Evolutionary conservation across 83 land plant genomes (phyloP), one percentile per base, ranked within the genome.

Genomic region (Isoetes engelmannii): DNA sequence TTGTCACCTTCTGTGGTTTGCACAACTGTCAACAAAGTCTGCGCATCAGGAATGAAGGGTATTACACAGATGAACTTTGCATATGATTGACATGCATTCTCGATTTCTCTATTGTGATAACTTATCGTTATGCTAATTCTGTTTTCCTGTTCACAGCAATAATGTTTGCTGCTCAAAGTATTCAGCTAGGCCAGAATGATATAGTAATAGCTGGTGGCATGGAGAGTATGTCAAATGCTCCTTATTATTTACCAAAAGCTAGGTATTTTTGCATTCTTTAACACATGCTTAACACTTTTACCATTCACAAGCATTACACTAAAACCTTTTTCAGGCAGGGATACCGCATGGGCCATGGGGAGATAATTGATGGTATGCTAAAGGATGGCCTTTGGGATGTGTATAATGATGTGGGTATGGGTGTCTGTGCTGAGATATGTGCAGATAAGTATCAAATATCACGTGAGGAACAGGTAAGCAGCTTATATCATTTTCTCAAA

Each of bases 41-140:
- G 98, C 74, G 82, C 98, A 7, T 94, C 98, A 6, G 98, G 98
- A 47, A 81, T 94, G 92, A 94, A 94, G 76, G 98, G 98, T 93
- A 67, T n/a, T n/a, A n/a, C n/a, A n/a, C n/a, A n/a, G n/a, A 7
- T 7, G 7, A 15, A 7, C 6, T 58, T 15, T 7, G 15, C 20
- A 7, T n/a, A n/a, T n/a, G n/a, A n/a, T n/a, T n/a, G n/a, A n/a
- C 10, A 7, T 49, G 53, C 53, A 49, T 49, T 49, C 12, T 49
- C 53, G n/a, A 4, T 68, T 20, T 68, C 51, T 47, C 18, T 13
- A 8, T 13, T 13, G 10, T 50, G 8, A 41, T 13, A 62, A 41
- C 37, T 62, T 45, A 5, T 5, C 41, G 3, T 63, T 42, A 60
- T 61, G 12, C 46, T 18, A 44, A 57, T 17, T 3, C 41, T 17